These are phyloP conservation scores for Penicillium lividum DNA, from an alignment of 495 filamentous ascomycete species.

Conservation along the genomic window DNA sequence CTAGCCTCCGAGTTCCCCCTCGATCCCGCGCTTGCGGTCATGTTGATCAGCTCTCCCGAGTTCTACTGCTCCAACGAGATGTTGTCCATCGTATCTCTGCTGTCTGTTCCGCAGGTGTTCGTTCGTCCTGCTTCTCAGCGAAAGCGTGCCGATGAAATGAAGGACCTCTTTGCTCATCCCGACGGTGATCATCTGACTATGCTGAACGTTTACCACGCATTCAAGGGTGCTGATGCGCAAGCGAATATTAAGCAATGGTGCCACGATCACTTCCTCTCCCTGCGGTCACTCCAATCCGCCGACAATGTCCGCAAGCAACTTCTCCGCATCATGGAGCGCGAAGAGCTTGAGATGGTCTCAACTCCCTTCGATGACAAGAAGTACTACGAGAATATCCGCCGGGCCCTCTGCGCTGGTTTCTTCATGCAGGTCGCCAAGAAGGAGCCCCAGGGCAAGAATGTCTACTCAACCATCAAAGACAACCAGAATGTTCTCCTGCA, in stretches of 20 bases:
- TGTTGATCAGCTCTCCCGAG: constrained; percentile 96
- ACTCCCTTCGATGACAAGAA: constrained; percentile 93
- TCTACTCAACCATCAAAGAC: constrained; percentile 93
- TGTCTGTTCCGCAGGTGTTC: constrained; percentile 95
- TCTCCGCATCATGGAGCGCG: constrained; percentile 92
- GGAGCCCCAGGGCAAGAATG: constrained; percentile 69
- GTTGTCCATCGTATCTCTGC: constrained; percentile 87
- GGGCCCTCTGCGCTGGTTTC: constrained; percentile 91
- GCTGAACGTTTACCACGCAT: constrained; percentile 97
- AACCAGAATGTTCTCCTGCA: constrained; percentile 89
- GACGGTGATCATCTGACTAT: constrained; percentile 96
- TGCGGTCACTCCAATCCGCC: constrained; percentile 83
- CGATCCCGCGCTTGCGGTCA: constrained; percentile 92
- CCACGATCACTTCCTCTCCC: constrained; percentile 94
- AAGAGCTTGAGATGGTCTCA: constrained; percentile 79
- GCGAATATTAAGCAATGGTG: constrained; percentile 86
- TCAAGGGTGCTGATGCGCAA: constrained; percentile 74
- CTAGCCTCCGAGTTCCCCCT: constrained; percentile 95
- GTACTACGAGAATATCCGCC: constrained; percentile 96
- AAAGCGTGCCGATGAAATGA: constrained; percentile 98
- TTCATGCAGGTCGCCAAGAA: constrained; percentile 99
- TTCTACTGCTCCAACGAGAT: constrained; percentile 99
- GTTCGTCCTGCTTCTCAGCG: constrained; percentile 79
- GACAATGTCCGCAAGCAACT: constrained; percentile 92
- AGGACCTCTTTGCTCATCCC: constrained; percentile 84